Evolutionary conservation across 2,329 filamentous ascomycete species (phyloP).

Genomic region (Paracamarosporium sp.): DNA sequence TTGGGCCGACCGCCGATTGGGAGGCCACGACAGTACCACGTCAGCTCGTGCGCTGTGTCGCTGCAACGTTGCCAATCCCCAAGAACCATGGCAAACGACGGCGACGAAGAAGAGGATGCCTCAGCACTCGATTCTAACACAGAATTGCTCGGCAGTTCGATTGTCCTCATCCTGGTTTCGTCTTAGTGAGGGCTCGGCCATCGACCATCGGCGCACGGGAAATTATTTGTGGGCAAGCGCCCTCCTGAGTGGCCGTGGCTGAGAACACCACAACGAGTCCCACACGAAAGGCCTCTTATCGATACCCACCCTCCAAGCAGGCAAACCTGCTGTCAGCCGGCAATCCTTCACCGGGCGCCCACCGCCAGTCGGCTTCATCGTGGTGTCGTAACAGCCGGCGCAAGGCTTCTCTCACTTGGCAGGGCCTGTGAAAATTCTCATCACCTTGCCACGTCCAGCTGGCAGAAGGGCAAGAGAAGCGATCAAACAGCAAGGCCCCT

Average conservation of each 20-base stretch:
- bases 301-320: slow-evolving; percentile 24
- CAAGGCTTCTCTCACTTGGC: slow-evolving; percentile 14
- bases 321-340: slow-evolving; percentile 7
- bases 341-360: neutral
- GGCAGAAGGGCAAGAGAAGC: neutral
- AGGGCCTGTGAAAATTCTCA: neutral
- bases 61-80: neutral
- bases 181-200: slow-evolving; percentile 19
- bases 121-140: slow-evolving; percentile 16
- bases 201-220: slow-evolving; percentile 29
- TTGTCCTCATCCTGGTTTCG: slow-evolving; percentile 31
- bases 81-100: neutral
- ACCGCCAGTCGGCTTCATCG: neutral
- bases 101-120: slow-evolving; percentile 6
- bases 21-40: slow-evolving; percentile 12
- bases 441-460: slow-evolving; percentile 16
- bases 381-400: slow-evolving; percentile 11
- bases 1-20: neutral
- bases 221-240: slow-evolving; percentile 36
- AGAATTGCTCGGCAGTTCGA: slow-evolving; percentile 23
- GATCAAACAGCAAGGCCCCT: slow-evolving; percentile 28
- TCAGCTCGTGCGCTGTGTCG: slow-evolving; percentile 10
- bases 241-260: slow-evolving; percentile 24
- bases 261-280: slow-evolving; percentile 4
- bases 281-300: slow-evolving; percentile 14